Conservation (phyloP, 2,329 filamentous ascomycete genomes). For the Cordyceps cateniannulata region DNA sequence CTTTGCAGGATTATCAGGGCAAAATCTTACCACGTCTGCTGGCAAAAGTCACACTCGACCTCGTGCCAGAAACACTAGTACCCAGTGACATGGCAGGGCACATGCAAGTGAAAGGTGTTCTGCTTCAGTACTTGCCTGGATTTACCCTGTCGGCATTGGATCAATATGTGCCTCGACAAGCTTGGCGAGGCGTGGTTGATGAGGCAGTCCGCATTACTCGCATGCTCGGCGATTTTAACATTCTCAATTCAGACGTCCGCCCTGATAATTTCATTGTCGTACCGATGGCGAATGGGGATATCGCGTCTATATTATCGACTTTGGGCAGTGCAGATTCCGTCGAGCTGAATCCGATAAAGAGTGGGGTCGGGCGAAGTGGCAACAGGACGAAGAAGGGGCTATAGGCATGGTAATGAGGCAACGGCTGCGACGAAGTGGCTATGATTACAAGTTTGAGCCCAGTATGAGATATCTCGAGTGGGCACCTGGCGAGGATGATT, state of each 20-base stretch:
- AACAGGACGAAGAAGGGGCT: conserved; percentile 19
- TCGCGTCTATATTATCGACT: conserved; percentile 22
- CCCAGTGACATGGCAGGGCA: conserved; percentile 3
- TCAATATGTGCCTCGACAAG: background rate
- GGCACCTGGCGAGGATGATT: conserved; percentile 8
- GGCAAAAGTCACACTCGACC: conserved; percentile 11
- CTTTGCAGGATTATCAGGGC: conserved; percentile 16
- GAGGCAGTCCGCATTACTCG: conserved; percentile 16
- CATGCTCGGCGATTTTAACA: conserved; percentile 18
- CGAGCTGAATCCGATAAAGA: conserved; percentile 17
- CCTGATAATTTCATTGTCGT: conserved; percentile 20
- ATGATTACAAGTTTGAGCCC: conserved; percentile 11
- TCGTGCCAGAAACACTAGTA: background rate
- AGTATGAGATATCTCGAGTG: conserved; percentile 13
- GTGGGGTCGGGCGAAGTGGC: conserved; percentile 17
- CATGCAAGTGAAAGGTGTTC: conserved; percentile 15
- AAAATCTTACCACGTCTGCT: conserved; percentile 17
- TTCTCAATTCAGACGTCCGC: conserved; percentile 20
- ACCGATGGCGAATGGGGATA: conserved; percentile 2
- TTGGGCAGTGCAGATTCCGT: conserved; percentile 18
- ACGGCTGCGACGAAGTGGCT: conserved; percentile 14
- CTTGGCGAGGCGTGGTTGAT: conserved; percentile 19
- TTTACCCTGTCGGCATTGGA: conserved; percentile 13
- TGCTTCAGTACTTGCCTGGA: conserved; percentile 18
- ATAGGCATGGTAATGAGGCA: conserved; percentile 16